These are phyloP conservation scores for Thamnidium elegans DNA, from an alignment of 192 early-diverging fungal genomes.

Conservation along the genomic window DNA sequence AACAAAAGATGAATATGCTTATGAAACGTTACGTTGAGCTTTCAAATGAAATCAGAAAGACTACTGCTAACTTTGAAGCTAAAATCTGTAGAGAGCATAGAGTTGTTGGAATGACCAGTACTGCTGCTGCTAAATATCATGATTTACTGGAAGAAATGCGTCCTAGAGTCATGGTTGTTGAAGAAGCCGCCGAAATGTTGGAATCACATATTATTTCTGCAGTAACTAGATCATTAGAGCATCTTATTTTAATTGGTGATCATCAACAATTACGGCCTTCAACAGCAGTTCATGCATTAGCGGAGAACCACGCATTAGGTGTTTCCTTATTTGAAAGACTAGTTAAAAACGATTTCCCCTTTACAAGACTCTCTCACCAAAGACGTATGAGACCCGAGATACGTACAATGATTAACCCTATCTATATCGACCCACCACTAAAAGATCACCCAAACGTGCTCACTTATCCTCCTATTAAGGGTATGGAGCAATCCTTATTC, in stretches of 20 bases:
- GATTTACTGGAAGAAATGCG: constrained; percentile 41
- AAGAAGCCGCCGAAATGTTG: constrained; percentile 57
- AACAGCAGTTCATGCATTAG: constrained; percentile 47
- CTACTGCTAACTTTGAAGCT: constrained; percentile 18
- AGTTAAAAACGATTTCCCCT: constrained; percentile 41
- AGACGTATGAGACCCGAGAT: constrained; percentile 60
- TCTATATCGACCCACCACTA: constrained; percentile 44
- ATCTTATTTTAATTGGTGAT: constrained; percentile 58
- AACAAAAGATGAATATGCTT: constrained; percentile 5
- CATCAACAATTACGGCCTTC: constrained; percentile 57
- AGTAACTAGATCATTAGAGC: constrained; percentile 44
- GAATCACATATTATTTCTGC: constrained; percentile 54
- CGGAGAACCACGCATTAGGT: constrained; percentile 38
- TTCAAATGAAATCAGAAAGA: constrained; percentile 20
- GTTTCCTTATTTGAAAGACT: constrained; percentile 57
- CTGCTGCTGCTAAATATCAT: constrained; percentile 60
- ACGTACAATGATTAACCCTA: constrained; percentile 44
- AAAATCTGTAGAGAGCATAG: constrained; percentile 28
- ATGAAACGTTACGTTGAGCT: constrained; percentile 21
- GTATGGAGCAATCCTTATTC: constrained; percentile 48
- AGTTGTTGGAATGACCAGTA: constrained; percentile 59
- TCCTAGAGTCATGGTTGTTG: constrained; percentile 52
- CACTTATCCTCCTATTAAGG: constrained; percentile 38
- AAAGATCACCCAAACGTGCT: constrained; percentile 42
- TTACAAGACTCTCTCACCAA: constrained; percentile 42